Percentiles rank a stretch among this genome's conserved stretches.
phyloP scores from a whole-genome alignment of 129 eudicot genomes.

The Flaveria ramosissima region DNA sequence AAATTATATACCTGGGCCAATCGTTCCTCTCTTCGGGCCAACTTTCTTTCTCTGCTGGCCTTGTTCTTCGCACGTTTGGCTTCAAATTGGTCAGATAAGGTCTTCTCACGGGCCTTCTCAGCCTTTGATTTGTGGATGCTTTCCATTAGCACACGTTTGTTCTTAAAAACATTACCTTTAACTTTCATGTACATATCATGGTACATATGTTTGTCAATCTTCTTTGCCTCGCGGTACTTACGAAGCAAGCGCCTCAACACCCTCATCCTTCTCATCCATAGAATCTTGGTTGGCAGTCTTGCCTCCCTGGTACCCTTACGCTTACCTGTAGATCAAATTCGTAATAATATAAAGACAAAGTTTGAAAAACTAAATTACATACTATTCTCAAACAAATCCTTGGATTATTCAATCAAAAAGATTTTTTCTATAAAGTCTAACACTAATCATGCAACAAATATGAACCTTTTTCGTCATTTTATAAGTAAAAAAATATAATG shows the following conservation, averaged over 20 bases:
- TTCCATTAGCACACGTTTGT: slow-evolving; percentile 47
- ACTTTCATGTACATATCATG: slow-evolving; percentile 52
- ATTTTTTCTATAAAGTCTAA: neutral
- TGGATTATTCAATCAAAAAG: neutral
- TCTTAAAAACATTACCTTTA: slow-evolving; percentile 56
- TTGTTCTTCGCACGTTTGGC: slow-evolving; percentile 44
- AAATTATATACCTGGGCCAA: slow-evolving; percentile 29
- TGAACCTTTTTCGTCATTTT: neutral
- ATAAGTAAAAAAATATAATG: too few relatives aligned
- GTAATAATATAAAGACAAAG: neutral
- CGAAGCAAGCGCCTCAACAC: slow-evolving; percentile 39
- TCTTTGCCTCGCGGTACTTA: slow-evolving; percentile 44
- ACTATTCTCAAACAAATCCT: too few relatives aligned
- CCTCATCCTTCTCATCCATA: slow-evolving; percentile 51
- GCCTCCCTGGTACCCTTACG: slow-evolving; percentile 49
- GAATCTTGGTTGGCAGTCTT: slow-evolving; percentile 43
- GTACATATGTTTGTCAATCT: slow-evolving; percentile 47
- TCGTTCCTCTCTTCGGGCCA: slow-evolving; percentile 44
- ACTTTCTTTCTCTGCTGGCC: slow-evolving; percentile 45
- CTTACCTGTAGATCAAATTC: slow-evolving; percentile 23
- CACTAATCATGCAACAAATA: neutral
- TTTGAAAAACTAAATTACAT: neutral
- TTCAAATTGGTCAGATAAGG: slow-evolving; percentile 44
- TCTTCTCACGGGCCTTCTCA: slow-evolving; percentile 49
- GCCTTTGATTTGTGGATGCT: slow-evolving; percentile 47